Evolutionary conservation across 1,284 basidiomycete genomes (phyloP).

Genomic region (Caloboletus inedulis): DNA sequence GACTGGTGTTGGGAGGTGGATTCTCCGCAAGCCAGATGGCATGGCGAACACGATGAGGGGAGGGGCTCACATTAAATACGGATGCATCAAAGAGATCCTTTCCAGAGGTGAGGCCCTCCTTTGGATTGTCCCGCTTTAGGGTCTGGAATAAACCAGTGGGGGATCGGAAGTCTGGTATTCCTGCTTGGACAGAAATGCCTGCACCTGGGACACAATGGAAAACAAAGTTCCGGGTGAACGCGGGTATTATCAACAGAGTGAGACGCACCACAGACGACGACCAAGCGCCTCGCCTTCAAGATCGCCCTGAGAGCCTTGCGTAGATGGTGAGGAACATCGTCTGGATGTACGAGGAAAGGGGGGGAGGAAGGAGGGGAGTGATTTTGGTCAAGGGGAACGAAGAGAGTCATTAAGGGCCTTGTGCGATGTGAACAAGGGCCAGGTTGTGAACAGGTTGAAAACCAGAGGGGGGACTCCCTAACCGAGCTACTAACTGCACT

Average conservation of each 20-base stretch:
- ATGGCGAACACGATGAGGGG: slow-evolving; percentile 1
- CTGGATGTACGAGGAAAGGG: slow-evolving; percentile 38
- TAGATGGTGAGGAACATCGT: slow-evolving; percentile 42
- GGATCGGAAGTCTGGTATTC: slow-evolving; percentile 92
- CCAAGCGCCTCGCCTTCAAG: slow-evolving; percentile 75
- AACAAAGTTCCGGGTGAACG: slow-evolving; percentile 7
- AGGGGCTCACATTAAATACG: slow-evolving; percentile 74
- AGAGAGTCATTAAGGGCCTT: slow-evolving; percentile 29
- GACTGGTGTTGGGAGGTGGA: neutral
- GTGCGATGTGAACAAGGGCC: slow-evolving; percentile 25
- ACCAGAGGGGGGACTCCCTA: slow-evolving; percentile 18
- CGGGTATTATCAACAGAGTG: slow-evolving; percentile 10
- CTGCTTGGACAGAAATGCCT: slow-evolving; percentile 86
- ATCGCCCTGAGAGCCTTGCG: slow-evolving; percentile 60
- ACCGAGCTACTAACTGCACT: slow-evolving; percentile 12
- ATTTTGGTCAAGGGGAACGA: slow-evolving; percentile 30
- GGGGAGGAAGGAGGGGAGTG: slow-evolving; percentile 28
- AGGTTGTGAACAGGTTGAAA: slow-evolving; percentile 28
- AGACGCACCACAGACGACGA: slow-evolving; percentile 79
- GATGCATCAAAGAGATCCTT: slow-evolving; percentile 92
- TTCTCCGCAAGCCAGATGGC: slow-evolving; percentile 1
- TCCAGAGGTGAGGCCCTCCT: slow-evolving; percentile 67
- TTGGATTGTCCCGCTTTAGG: slow-evolving; percentile 75
- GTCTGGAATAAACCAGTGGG: slow-evolving; percentile 79
- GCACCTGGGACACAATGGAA: slow-evolving; percentile 56